A percentile compares a stretch with the other conserved stretches of the same genome.
phyloP scores from a whole-genome alignment of 495 filamentous ascomycete species.

The Penicillium dipodomyicola region DNA sequence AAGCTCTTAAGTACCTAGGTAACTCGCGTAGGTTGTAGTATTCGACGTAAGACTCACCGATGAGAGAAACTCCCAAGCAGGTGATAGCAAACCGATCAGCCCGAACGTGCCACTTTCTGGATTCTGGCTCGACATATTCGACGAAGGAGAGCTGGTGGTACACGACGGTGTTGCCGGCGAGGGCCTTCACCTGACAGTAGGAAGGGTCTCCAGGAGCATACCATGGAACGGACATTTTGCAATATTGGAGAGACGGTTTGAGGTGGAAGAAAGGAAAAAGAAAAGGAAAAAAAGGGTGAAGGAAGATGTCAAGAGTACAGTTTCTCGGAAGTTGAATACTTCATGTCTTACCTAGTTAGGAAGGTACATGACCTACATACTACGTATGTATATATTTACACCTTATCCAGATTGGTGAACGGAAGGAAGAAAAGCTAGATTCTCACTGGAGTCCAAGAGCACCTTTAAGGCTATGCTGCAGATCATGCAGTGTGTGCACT shows the following conservation, averaged over 20 bases:
- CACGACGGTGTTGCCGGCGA: neutral
- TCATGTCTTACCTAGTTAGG: too few species aligned
- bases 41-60: neutral
- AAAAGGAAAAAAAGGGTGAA: too few species aligned
- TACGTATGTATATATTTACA: neutral
- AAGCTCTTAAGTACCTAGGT: neutral
- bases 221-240: neutral
- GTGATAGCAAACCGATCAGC: neutral
- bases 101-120: neutral
- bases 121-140: neutral
- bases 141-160: neutral
- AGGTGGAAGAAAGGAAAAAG: neutral
- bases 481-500: too few species aligned
- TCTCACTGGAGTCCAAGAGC: too few species aligned
- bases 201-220: neutral
- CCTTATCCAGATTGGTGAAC: too few species aligned
- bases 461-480: too few species aligned
- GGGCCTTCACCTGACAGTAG: neutral
- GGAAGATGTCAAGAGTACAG: neutral
- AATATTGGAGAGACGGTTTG: neutral
- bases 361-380: neutral
- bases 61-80: neutral
- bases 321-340: too few species aligned
- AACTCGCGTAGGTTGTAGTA: neutral
- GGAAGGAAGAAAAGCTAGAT: too few species aligned